These are phyloP conservation scores for Acacia crassicarpa DNA, from an alignment of 306 rosid genomes.

Conservation along the genomic window DNA sequence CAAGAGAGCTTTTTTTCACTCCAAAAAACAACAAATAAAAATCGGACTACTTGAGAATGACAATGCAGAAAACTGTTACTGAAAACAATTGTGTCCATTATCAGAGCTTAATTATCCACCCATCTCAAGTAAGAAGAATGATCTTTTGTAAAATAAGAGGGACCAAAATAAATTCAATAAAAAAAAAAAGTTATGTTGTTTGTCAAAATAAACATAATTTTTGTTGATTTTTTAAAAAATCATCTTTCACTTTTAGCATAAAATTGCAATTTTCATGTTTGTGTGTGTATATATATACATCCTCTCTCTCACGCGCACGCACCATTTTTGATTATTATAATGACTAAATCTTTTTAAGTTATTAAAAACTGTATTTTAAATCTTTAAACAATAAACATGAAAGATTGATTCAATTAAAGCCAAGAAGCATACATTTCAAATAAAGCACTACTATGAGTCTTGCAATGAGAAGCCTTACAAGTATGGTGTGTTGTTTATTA, in stretches of 20 bases:
- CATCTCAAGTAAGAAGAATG: neutral
- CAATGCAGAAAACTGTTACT: neutral
- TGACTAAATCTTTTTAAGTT: neutral
- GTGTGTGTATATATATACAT: neutral
- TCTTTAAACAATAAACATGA: neutral
- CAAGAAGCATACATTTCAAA: neutral
- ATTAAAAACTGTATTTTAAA: neutral
- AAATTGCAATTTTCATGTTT: neutral
- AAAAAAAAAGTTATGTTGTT: neutral
- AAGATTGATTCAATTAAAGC: neutral
- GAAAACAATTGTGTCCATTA: neutral
- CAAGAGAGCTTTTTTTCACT: neutral
- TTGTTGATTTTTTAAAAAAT: too few relatives aligned
- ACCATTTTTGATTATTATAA: neutral
- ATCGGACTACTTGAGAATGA: neutral
- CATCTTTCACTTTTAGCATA: neutral
- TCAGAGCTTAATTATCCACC: neutral
- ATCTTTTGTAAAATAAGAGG: neutral
- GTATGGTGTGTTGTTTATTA: too few relatives aligned
- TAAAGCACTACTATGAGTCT: neutral
- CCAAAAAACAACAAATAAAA: neutral
- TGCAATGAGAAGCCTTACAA: too few relatives aligned
- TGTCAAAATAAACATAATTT: too few relatives aligned
- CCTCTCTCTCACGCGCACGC: neutral
- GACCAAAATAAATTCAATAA: neutral